Base-by-base conservation (phyloP, 352 stramenopile genomes). In the Plasmopara halstedii region DNA sequence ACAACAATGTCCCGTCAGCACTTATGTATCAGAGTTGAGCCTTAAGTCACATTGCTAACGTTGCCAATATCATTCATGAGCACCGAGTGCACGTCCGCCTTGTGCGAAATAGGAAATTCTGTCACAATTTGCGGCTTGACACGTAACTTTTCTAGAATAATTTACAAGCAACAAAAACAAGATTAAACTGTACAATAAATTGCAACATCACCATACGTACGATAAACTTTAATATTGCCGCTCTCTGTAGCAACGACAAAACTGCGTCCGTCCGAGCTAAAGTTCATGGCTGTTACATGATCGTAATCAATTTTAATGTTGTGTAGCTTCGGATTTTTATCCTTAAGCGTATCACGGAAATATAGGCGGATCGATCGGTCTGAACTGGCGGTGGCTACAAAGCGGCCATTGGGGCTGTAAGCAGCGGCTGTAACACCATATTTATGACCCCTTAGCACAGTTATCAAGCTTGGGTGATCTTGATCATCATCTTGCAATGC, bases 51-150 rank as follows among this genome's bases (percentile, higher is more conserved):
- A 34, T 21, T 20, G 14, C 26, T 17, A 52, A 85, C 72, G 20
- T 78, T 71, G 55, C 76, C 73, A 53, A 88, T 69, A 52, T 91
- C 76, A 46, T 86, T 88, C 76, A 91, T 86, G 26, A 88, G 61
- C 38, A 91, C 70, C 23, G 76, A 88, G 52, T 85, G 76, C 15
- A 88, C 70, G 38, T 88, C 72, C 18, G 72, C 77, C 61, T 86
- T 87, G 62, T 91, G 79, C 15, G 62, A 48, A 19, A 73, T 54
- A 2, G 61, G 56, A 36, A 91, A 87, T 25, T 85, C 75, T 2
- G 52, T 62, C 23, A 81, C 60, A 7, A 87, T 57, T 54, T 91
- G 72, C 3, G 79, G 76, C 37, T 88, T 91, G 22, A 65, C 42
- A 37, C 79, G 78, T 22, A 88, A 61, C 46, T 91, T 91, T 47